phyloP scores from a whole-genome alignment of 805 yeast genomes.

The Kuraishia piskuri region DNA sequence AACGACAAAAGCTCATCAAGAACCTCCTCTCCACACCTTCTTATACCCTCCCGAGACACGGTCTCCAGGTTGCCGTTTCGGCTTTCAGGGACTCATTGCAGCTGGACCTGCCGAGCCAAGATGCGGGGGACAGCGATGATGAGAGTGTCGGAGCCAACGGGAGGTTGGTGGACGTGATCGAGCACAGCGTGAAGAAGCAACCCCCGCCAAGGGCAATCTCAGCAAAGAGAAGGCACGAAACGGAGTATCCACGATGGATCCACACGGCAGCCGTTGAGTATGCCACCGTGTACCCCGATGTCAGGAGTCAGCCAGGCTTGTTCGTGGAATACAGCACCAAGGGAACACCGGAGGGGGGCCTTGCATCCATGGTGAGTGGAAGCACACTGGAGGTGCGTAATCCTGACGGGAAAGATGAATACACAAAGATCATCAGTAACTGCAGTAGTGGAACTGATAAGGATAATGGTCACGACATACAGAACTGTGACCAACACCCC shows the following conservation, averaged over 20 bases:
- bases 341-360: not conserved
- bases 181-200: conserved; percentile 11
- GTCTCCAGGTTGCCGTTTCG: conserved; percentile 55
- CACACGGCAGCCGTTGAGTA: conserved; percentile 17
- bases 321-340: conserved; percentile 7
- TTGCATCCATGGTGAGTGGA: conserved; percentile 14
- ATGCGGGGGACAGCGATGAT: conserved; percentile 12
- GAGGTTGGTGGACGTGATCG: conserved; percentile 37
- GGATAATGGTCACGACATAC: not conserved
- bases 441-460: not conserved
- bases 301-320: conserved; percentile 21
- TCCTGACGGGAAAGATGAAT: conserved; percentile 26
- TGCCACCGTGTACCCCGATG: conserved; percentile 19
- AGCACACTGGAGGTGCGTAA: conserved; percentile 31
- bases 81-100: conserved; percentile 35
- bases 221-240: conserved; percentile 26
- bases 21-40: conserved; percentile 30
- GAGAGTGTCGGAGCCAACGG: conserved; percentile 25
- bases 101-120: conserved; percentile 8
- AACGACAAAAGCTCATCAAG: conserved; percentile 15
- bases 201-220: conserved; percentile 19
- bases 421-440: conserved; percentile 10
- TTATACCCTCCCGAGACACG: conserved; percentile 52
- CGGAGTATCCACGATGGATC: conserved; percentile 21
- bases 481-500: not conserved